phyloP scores from a whole-genome alignment of 352 stramenopile genomes.

The Pythium sp. region DNA sequence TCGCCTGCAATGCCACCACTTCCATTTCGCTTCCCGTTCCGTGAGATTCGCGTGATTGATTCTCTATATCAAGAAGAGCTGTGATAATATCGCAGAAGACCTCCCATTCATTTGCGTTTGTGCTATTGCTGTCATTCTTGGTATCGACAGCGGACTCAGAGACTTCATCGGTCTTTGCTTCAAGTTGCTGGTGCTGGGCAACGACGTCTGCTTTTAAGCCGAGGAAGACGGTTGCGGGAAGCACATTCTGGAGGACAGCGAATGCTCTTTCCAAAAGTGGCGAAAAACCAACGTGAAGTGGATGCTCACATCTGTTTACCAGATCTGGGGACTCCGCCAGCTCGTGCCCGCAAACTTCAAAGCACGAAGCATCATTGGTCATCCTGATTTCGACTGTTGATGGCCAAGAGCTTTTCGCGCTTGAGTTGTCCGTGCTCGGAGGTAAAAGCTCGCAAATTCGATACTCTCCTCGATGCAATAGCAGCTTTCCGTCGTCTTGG shows the following conservation, averaged over 20 bases:
- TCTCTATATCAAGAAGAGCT: neutral
- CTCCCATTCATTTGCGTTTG: conserved; percentile 14
- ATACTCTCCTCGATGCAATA: conserved; percentile 32
- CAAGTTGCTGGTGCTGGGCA: neutral
- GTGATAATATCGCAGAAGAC: conserved; percentile 10
- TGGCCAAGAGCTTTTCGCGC: conserved; percentile 11
- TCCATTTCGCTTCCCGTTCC: neutral
- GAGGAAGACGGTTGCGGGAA: conserved; percentile 21
- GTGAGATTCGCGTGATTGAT: neutral
- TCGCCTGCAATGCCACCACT: conserved; percentile 2
- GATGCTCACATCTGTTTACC: conserved; percentile 41
- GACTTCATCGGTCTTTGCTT: neutral
- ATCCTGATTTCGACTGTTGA: conserved; percentile 25
- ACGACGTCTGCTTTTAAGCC: conserved; percentile 11
- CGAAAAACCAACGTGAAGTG: conserved; percentile 29
- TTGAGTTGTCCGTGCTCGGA: conserved; percentile 10
- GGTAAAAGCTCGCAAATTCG: conserved; percentile 32
- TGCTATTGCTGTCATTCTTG: neutral
- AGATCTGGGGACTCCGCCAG: conserved; percentile 15
- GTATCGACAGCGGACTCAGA: neutral
- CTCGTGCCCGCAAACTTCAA: conserved; percentile 30
- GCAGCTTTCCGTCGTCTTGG: conserved; percentile 24
- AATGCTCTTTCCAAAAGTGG: conserved; percentile 36
- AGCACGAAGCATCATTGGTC: conserved; percentile 23
- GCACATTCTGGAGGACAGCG: conserved; percentile 25